phyloP scores from a whole-genome alignment of 2,329 filamentous ascomycete genomes.

The Colletotrichum filicis region DNA sequence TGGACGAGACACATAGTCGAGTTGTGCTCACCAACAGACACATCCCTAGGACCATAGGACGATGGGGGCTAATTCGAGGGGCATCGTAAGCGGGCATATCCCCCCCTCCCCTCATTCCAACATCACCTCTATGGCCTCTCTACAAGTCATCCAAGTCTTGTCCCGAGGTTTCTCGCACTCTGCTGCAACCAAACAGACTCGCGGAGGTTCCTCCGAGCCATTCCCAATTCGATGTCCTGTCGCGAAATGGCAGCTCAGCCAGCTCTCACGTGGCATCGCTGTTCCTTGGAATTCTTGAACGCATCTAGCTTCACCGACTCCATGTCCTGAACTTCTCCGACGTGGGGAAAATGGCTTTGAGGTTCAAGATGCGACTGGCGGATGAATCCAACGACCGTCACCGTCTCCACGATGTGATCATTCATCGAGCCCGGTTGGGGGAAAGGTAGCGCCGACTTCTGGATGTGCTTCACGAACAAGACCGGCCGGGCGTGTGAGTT shows the following conservation, averaged over 20 bases:
- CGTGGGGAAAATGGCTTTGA: constrained; percentile 1
- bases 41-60: not conserved
- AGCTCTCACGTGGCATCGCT: constrained; percentile 18
- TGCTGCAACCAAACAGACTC: not conserved
- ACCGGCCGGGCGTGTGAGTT: not conserved
- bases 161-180: constrained; percentile 17
- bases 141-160: not conserved
- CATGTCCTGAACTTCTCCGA: not conserved
- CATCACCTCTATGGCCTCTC: not conserved
- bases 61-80: not conserved
- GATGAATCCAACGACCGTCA: constrained; percentile 2
- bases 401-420: not conserved
- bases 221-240: constrained; percentile 23
- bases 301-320: not conserved
- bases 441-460: not conserved
- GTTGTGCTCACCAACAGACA: not conserved
- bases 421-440: not conserved
- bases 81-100: not conserved
- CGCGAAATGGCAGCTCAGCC: constrained; percentile 18
- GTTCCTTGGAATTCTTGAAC: not conserved
- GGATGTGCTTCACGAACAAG: not conserved
- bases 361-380: constrained; percentile 24
- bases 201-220: constrained; percentile 5
- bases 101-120: not conserved
- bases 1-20: not conserved